These are phyloP conservation scores for Penicillium sp. DNA, from an alignment of 2,329 filamentous ascomycete species.

Conservation along the genomic window DNA sequence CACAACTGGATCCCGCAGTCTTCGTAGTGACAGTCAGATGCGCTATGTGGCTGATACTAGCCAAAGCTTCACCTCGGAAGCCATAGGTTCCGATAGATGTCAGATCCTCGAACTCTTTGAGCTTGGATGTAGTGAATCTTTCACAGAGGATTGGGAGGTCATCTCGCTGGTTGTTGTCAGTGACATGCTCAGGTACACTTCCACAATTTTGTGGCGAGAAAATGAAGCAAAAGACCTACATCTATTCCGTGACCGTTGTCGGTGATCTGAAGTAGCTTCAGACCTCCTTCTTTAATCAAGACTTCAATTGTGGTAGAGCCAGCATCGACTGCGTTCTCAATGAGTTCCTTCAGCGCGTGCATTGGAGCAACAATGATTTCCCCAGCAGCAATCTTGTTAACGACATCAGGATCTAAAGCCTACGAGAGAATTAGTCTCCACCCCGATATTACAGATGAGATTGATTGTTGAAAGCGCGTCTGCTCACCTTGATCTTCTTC, in stretches of 20 bases:
- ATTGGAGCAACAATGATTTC: slow-evolving; percentile 98
- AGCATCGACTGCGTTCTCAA: slow-evolving; percentile 98
- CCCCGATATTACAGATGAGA: slow-evolving; percentile 2
- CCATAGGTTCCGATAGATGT: slow-evolving; percentile 90
- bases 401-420: slow-evolving; percentile 86
- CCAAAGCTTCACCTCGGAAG: slow-evolving; percentile 94
- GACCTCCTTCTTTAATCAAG: slow-evolving; percentile 87
- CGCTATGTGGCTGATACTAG: slow-evolving; percentile 97
- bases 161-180: slow-evolving; percentile 64
- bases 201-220: background rate
- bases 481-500: slow-evolving; percentile 49
- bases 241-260: slow-evolving; percentile 97
- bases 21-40: slow-evolving; percentile 94
- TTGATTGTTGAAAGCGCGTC: background rate
- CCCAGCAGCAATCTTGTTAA: slow-evolving; percentile 97
- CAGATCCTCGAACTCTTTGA: slow-evolving; percentile 90
- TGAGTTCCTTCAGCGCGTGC: slow-evolving; percentile 91
- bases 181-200: background rate
- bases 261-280: slow-evolving; percentile 94
- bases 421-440: slow-evolving; percentile 39
- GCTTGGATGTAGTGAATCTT: slow-evolving; percentile 93
- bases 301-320: slow-evolving; percentile 90
- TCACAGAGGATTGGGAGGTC: slow-evolving; percentile 91
- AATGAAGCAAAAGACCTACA: slow-evolving; percentile 52
- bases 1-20: slow-evolving; percentile 81